These are phyloP conservation scores for Raffaelea deltoideospora DNA, from an alignment of 2,329 filamentous ascomycete genomes.

Conservation along the genomic window DNA sequence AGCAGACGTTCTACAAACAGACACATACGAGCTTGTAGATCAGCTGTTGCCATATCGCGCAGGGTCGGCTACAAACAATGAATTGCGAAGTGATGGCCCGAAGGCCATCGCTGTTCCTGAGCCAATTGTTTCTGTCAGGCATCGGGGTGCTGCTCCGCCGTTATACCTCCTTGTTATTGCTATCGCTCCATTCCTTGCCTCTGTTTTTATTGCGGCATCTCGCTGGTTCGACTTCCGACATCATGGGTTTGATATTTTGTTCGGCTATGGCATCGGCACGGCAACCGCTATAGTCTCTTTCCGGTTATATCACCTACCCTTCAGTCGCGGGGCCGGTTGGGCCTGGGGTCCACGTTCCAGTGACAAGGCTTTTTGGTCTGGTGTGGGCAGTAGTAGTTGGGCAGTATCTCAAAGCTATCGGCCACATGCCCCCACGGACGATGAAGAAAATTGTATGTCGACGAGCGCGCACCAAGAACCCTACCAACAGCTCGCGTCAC, in stretches of 20 bases:
- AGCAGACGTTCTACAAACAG: slow-evolving; percentile 6
- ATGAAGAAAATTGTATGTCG: slow-evolving; percentile 18
- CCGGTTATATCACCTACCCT: slow-evolving; percentile 72
- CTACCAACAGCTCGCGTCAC: too few species aligned
- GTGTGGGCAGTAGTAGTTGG: slow-evolving; percentile 47
- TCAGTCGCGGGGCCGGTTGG: slow-evolving; percentile 70
- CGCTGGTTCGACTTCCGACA: slow-evolving; percentile 83
- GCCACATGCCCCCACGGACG: slow-evolving; percentile 9
- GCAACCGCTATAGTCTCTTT: slow-evolving; percentile 60
- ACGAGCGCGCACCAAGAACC: too few species aligned
- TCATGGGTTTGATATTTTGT: slow-evolving; percentile 83
- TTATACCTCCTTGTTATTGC: slow-evolving; percentile 60
- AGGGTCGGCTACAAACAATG: too few species aligned
- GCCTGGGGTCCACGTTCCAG: slow-evolving; percentile 68
- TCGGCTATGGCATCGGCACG: slow-evolving; percentile 67
- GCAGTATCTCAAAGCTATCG: slow-evolving; percentile 14
- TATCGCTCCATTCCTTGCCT: slow-evolving; percentile 55
- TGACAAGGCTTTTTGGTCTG: slow-evolving; percentile 59
- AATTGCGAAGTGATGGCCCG: too few species aligned
- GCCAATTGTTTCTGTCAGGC: slow-evolving; percentile 47
- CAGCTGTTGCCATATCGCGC: too few species aligned
- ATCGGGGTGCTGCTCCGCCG: slow-evolving; percentile 68
- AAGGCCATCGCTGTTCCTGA: too few species aligned
- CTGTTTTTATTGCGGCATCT: slow-evolving; percentile 70
- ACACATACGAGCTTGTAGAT: slow-evolving; percentile 17